A percentile compares a stretch with the other conserved stretches of the same genome.
Conservation (phyloP, 192 early-diverging fungal species). For the Spizellomyces punctatus region DNA sequence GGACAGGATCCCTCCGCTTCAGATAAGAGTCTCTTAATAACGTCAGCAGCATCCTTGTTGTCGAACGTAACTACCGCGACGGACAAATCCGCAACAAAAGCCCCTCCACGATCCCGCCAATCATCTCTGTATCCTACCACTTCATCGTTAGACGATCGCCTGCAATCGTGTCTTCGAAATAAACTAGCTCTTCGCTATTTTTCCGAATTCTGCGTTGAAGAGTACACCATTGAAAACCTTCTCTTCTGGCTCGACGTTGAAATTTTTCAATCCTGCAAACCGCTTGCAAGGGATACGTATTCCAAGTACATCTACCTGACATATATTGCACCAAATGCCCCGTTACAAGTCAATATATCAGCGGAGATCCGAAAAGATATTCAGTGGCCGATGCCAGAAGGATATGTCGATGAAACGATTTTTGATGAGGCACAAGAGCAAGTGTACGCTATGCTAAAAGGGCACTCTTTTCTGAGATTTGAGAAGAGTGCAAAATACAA, state of each 20-base stretch:
- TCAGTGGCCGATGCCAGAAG: slow-evolving; percentile 65
- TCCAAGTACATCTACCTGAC: slow-evolving; percentile 71
- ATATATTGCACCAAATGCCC: slow-evolving; percentile 68
- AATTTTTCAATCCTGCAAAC: slow-evolving; percentile 55
- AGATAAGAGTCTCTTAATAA: too few relatives aligned
- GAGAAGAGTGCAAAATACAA: slow-evolving; percentile 60
- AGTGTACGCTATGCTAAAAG: slow-evolving; percentile 74
- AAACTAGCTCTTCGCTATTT: slow-evolving; percentile 40
- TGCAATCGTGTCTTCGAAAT: slow-evolving; percentile 44
- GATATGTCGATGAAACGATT: slow-evolving; percentile 58
- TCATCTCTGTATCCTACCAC: too few relatives aligned
- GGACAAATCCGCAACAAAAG: too few relatives aligned
- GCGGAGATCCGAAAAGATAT: slow-evolving; percentile 73
- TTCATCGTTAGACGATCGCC: slow-evolving; percentile 38
- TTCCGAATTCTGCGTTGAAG: slow-evolving; percentile 63
- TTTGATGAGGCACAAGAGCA: slow-evolving; percentile 84
- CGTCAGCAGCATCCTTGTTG: too few relatives aligned
- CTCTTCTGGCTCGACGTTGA: slow-evolving; percentile 88
- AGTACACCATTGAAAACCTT: slow-evolving; percentile 79
- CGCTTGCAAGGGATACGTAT: slow-evolving; percentile 11
- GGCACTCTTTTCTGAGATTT: slow-evolving; percentile 72
- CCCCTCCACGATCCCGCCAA: too few relatives aligned
- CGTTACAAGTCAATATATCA: slow-evolving; percentile 74
- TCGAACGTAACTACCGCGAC: too few relatives aligned
- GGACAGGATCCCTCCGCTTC: too few relatives aligned